Evolutionary conservation across 441 rosid species (phyloP), one percentile per base, ranked within the genome.

Genomic region (Aquilaria agallochum): DNA sequence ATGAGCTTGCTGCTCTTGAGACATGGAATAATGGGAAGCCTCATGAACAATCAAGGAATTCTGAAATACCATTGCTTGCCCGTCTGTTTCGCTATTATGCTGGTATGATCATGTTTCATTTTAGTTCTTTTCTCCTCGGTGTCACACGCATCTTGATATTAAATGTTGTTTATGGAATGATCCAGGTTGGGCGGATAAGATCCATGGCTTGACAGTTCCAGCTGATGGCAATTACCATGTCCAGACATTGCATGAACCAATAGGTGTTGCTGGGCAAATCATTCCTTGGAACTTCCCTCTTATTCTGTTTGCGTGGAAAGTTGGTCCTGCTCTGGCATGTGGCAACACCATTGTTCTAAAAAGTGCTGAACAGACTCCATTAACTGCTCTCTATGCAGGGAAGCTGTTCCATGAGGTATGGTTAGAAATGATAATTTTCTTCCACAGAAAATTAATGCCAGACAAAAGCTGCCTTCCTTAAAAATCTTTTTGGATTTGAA

Each of bases 1-100:
- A 86, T 5, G 92, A 93, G 71, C 82, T 93, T 13, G 96, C 97
- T 2, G 69, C 88, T 54, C 70, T 89, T 13, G 96, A 90, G 80
- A 71, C 95, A 55, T 91, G 95, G 96, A 78, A 94, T 71, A 86
- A 76, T 70, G 99, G 99, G 67, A 94, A 94, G 81, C 83, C 89
- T 67, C 80, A 76, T 67, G 82, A 80, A 65, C 97, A 91, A 65
- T 59, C 95, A 49, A 68, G 67, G n/a, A 76, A 72, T 51, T 4
- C 74, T 2, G 99, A 94, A 68, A 11, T 91, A 44, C 99, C 99
- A 3, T 62, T 75, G 84, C 30, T 89, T 3, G 65, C 71, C 1
- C 89, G 97, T 51, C 65, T 88, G 27, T 69, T 90, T 68, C 96
- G 78, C 30, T 92, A 90, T 70, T 90, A 86, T 75, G 97, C 98